Conservation (phyloP, 2,329 filamentous ascomycete genomes). For the Teratosphaeria destructans region DNA sequence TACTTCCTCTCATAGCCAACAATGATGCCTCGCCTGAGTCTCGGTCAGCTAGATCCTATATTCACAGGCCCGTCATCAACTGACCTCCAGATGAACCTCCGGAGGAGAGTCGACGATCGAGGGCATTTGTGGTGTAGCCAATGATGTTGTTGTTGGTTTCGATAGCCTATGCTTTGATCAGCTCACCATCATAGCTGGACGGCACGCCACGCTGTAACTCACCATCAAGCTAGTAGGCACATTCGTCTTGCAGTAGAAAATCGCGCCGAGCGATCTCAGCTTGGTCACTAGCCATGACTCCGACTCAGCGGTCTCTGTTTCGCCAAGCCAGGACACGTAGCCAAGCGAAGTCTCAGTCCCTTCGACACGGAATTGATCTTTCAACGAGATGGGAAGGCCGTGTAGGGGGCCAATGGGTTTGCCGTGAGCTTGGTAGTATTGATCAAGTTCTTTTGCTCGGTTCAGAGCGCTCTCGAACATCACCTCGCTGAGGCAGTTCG, state of each 20-base stretch:
- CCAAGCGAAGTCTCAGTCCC: constrained; percentile 9
- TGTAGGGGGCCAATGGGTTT: constrained; percentile 6
- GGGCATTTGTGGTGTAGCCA: constrained; percentile 10
- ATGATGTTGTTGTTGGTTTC: constrained; percentile 13
- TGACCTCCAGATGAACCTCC: constrained; percentile 11
- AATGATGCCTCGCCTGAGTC: constrained; percentile 10
- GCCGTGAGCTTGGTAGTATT: constrained; percentile 3
- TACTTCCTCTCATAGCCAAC: constrained; percentile 11
- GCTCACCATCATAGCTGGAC: background rate
- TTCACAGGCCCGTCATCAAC: background rate
- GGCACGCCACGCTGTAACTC: background rate
- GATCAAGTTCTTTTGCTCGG: constrained; percentile 5
- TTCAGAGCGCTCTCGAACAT: background rate
- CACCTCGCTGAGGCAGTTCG: constrained; percentile 6
- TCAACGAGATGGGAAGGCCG: constrained; percentile 10
- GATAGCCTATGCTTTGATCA: constrained; percentile 1
- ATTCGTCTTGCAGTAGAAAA: constrained; percentile 12
- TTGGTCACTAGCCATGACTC: constrained; percentile 7
- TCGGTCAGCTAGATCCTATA: background rate
- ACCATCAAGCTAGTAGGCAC: constrained; percentile 10
- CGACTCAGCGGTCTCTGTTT: constrained; percentile 1
- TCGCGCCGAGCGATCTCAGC: constrained; percentile 7
- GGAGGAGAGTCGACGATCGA: constrained; percentile 8
- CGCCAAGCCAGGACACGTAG: constrained; percentile 7
- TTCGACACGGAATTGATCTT: constrained; percentile 6